Conservation (phyloP, 2,329 filamentous ascomycete species). For the Pseudomassariella vexata region DNA sequence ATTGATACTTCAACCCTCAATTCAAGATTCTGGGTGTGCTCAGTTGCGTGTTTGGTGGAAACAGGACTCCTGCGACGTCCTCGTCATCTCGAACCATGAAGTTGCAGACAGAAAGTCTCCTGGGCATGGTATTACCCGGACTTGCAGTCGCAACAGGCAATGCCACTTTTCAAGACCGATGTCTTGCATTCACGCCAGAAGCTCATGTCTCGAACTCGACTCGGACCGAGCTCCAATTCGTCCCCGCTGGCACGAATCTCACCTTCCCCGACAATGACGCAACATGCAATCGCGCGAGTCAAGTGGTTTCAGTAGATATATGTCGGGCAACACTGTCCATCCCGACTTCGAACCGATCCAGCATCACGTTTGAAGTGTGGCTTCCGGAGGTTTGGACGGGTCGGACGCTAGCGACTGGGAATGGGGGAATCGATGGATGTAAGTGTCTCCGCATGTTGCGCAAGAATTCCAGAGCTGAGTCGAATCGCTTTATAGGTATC, state of each 20-base stretch:
- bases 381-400: slow-evolving; percentile 38
- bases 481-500: slow-evolving; percentile 22
- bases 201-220: slow-evolving; percentile 6
- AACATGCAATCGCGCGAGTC: slow-evolving; percentile 11
- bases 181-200: slow-evolving; percentile 10
- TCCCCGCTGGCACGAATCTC: slow-evolving; percentile 12
- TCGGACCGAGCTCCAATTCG: slow-evolving; percentile 12
- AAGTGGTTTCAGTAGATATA: slow-evolving; percentile 13
- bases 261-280: slow-evolving; percentile 14
- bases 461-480: not conserved
- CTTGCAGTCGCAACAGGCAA: not conserved
- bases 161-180: slow-evolving; percentile 8
- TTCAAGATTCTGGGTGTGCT: too few species aligned
- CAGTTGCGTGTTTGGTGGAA: too few species aligned
- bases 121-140: too few species aligned
- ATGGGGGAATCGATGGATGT: slow-evolving; percentile 40
- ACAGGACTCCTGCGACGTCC: too few species aligned
- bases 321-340: slow-evolving; percentile 23
- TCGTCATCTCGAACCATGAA: too few species aligned
- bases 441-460: slow-evolving; percentile 3
- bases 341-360: slow-evolving; percentile 27
- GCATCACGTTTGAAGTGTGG: slow-evolving; percentile 41
- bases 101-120: too few species aligned
- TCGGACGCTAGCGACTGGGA: slow-evolving; percentile 40
- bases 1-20: too few species aligned